These are phyloP conservation scores for Entomortierella beljakovae DNA, from an alignment of 192 early-diverging fungal species.

Conservation along the genomic window DNA sequence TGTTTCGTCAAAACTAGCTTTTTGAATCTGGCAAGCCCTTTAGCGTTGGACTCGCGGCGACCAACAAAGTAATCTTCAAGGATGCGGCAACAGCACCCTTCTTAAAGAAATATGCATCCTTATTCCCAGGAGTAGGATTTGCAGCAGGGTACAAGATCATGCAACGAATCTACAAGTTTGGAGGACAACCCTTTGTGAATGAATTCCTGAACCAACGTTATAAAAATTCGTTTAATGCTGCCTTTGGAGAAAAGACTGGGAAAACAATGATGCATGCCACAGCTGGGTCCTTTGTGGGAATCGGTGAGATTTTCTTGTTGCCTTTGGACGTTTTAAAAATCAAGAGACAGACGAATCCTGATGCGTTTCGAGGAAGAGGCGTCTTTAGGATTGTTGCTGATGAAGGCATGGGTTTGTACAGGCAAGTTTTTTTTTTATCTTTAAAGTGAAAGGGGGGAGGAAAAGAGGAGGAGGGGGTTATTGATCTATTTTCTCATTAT, in stretches of 20 bases:
- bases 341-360: slow-evolving; percentile 94
- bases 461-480: not conserved
- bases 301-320: slow-evolving; percentile 95
- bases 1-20: slow-evolving; percentile 59
- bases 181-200: slow-evolving; percentile 94
- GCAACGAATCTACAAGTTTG: slow-evolving; percentile 98
- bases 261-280: slow-evolving; percentile 98
- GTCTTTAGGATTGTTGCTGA: slow-evolving; percentile 79
- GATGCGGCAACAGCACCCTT: slow-evolving; percentile 79
- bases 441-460: not conserved
- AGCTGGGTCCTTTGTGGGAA: slow-evolving; percentile 93
- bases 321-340: slow-evolving; percentile 98
- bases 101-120: slow-evolving; percentile 86
- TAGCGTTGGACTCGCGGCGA: slow-evolving; percentile 56
- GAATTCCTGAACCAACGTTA: slow-evolving; percentile 90
- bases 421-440: slow-evolving; percentile 48
- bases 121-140: slow-evolving; percentile 97
- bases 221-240: slow-evolving; percentile 74
- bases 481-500: no score
- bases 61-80: slow-evolving; percentile 89
- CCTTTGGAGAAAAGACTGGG: slow-evolving; percentile 92
- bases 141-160: slow-evolving; percentile 98
- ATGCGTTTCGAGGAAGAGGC: slow-evolving; percentile 83
- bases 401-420: slow-evolving; percentile 92
- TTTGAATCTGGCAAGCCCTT: slow-evolving; percentile 60